These are phyloP conservation scores for Xanthoceras sorbifolium DNA, from an alignment of 345 rosid genomes.

Conservation along the genomic window DNA sequence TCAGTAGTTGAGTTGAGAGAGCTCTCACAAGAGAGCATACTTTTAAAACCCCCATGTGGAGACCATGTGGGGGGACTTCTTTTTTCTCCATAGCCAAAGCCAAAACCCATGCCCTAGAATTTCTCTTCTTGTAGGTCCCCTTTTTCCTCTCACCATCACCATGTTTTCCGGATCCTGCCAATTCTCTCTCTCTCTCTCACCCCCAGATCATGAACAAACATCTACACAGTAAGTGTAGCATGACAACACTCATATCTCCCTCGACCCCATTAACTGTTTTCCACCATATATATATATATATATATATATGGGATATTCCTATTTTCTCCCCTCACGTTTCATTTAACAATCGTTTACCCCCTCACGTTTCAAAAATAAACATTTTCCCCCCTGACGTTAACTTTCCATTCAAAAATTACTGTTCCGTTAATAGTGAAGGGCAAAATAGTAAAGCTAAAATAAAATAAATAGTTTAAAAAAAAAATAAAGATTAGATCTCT, in stretches of 20 bases:
- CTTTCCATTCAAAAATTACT: too few species aligned
- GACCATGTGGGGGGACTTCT: conserved; percentile 45
- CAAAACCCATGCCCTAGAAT: conserved; percentile 35
- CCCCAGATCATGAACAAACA: conserved; percentile 20
- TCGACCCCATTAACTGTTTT: not conserved
- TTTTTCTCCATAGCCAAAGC: conserved; percentile 13
- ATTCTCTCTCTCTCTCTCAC: conserved; percentile 18
- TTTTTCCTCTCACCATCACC: conserved; percentile 35
- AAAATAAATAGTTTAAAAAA: too few species aligned
- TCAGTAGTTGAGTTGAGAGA: conserved; percentile 5
- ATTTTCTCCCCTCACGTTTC: too few species aligned
- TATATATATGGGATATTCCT: too few species aligned
- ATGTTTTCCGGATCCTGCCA: conserved; percentile 76
- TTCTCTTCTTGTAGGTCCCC: conserved; percentile 35
- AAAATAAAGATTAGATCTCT: too few species aligned
- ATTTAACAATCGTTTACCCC: too few species aligned
- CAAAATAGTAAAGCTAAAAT: too few species aligned
- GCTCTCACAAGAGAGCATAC: conserved; percentile 5
- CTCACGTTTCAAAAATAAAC: too few species aligned
- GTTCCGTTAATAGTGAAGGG: too few species aligned
- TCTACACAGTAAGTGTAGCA: conserved; percentile 2
- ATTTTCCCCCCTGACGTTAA: too few species aligned
- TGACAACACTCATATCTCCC: not conserved
- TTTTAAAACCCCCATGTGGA: conserved; percentile 53
- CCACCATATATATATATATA: too few species aligned